Evolutionary conservation across 192 early-diverging fungal species (phyloP).

Genomic region (Gorgonomyces haynaldii): DNA sequence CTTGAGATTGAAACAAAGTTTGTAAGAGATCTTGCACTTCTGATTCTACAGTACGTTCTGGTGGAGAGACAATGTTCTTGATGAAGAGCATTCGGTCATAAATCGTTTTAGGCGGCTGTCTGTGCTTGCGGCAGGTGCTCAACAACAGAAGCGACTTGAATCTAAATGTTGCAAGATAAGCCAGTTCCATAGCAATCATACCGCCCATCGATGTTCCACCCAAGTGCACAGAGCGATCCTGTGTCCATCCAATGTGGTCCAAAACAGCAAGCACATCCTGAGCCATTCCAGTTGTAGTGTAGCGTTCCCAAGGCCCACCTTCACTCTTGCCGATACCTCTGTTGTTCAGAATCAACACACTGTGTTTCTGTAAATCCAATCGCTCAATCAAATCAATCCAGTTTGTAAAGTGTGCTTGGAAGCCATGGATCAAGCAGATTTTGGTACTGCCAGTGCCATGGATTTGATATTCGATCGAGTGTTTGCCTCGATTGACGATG

Average conservation of each 20-base stretch:
- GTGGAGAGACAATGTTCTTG: neutral
- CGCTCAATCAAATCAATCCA: constrained; percentile 3
- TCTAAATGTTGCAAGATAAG: neutral
- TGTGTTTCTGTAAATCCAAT: neutral
- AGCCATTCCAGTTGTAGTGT: constrained; percentile 7
- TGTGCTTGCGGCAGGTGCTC: neutral
- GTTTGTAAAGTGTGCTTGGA: neutral
- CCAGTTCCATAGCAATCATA: neutral
- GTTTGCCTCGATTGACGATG: too few species aligned
- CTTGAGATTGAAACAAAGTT: neutral
- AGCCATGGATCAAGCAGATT: constrained; percentile 5
- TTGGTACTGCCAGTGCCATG: constrained; percentile 6
- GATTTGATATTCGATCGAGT: neutral
- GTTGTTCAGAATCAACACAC: constrained; percentile 9
- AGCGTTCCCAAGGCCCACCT: neutral
- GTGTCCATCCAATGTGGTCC: neutral
- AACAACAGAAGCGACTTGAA: constrained; percentile 4
- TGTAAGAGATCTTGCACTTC: neutral
- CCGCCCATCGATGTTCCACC: constrained; percentile 6
- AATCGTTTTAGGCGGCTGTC: too few species aligned
- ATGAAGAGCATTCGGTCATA: too few species aligned
- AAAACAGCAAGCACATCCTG: neutral
- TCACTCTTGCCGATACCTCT: constrained; percentile 6
- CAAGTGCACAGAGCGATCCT: neutral
- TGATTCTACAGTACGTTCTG: neutral